Conservation (phyloP, 1,139 yeast species). For the Suzukiozyma palmioleophila region DNA sequence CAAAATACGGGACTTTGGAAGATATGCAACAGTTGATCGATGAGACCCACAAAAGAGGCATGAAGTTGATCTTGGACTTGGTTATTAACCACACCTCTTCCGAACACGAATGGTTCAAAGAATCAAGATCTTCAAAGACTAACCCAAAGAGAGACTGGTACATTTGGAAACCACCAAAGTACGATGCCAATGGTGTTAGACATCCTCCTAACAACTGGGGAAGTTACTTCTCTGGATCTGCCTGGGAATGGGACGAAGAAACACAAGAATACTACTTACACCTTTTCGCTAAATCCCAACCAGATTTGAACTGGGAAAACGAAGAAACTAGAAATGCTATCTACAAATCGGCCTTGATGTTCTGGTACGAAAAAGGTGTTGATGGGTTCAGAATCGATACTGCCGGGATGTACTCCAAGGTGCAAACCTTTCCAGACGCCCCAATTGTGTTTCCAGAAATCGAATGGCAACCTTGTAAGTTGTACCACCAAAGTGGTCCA, state of each 20-base stretch:
- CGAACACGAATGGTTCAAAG: constrained; percentile 56
- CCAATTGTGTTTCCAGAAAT: constrained; percentile 40
- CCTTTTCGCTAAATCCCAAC: constrained; percentile 49
- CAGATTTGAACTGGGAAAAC: constrained; percentile 60
- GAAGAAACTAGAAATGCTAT: constrained; percentile 48
- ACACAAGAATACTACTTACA: constrained; percentile 53
- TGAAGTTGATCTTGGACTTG: constrained; percentile 51
- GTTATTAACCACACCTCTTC: constrained; percentile 57
- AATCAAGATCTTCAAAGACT: constrained; percentile 45
- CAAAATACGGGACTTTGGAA: constrained; percentile 49
- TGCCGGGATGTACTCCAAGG: constrained; percentile 51
- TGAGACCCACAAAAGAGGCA: constrained; percentile 44
- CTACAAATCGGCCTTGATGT: constrained; percentile 44
- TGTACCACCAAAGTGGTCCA: constrained; percentile 41
- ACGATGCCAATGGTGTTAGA: constrained; percentile 44
- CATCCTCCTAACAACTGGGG: constrained; percentile 56
- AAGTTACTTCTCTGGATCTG: constrained; percentile 49
- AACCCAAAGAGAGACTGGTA: constrained; percentile 62
- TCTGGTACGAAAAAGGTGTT: constrained; percentile 54
- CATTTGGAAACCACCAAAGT: constrained; percentile 49
- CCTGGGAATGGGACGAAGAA: constrained; percentile 52
- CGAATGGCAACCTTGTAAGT: constrained; percentile 35
- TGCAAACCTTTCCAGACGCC: constrained; percentile 44
- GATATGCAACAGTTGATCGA: constrained; percentile 48
- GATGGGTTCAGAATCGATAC: constrained; percentile 59